These are phyloP conservation scores for Stereum hirsutum DNA, from an alignment of 1,284 basidiomycete species.

Conservation along the genomic window DNA sequence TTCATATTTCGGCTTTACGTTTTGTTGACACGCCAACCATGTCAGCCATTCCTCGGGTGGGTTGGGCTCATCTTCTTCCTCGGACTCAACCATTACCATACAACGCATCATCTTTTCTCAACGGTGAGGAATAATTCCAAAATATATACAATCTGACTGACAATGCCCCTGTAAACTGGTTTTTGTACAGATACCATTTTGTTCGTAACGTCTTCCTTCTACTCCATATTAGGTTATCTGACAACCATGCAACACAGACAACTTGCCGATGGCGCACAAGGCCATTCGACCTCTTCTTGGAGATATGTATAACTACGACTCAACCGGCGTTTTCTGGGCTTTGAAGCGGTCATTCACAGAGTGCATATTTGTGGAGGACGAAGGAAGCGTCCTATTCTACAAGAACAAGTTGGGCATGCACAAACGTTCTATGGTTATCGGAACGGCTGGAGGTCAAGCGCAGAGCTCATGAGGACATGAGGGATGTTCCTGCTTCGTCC, in stretches of 20 bases:
- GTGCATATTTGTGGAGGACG: slow-evolving; percentile 39
- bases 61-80: slow-evolving; percentile 47
- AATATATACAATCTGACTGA: slow-evolving; percentile 26
- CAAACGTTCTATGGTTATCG: too few relatives aligned
- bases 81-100: slow-evolving; percentile 21
- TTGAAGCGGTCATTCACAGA: slow-evolving; percentile 28
- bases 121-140: too few relatives aligned
- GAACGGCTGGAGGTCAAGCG: too few relatives aligned
- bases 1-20: slow-evolving; percentile 47
- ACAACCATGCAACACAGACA: slow-evolving; percentile 12
- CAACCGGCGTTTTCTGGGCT: slow-evolving; percentile 18
- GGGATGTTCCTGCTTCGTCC: too few relatives aligned
- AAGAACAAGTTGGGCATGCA: too few relatives aligned
- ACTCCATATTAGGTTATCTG: too few relatives aligned
- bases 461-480: too few relatives aligned
- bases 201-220: slow-evolving; percentile 17
- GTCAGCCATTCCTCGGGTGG: slow-evolving; percentile 40
- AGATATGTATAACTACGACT: slow-evolving; percentile 21
- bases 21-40: slow-evolving; percentile 42
- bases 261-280: slow-evolving; percentile 22
- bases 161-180: slow-evolving; percentile 41
- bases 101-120: too few relatives aligned
- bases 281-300: slow-evolving; percentile 18
- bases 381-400: slow-evolving; percentile 17
- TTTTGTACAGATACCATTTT: slow-evolving; percentile 47